phyloP scores from a whole-genome alignment of 495 filamentous ascomycete species.

The Aspergillus haitiensis region DNA sequence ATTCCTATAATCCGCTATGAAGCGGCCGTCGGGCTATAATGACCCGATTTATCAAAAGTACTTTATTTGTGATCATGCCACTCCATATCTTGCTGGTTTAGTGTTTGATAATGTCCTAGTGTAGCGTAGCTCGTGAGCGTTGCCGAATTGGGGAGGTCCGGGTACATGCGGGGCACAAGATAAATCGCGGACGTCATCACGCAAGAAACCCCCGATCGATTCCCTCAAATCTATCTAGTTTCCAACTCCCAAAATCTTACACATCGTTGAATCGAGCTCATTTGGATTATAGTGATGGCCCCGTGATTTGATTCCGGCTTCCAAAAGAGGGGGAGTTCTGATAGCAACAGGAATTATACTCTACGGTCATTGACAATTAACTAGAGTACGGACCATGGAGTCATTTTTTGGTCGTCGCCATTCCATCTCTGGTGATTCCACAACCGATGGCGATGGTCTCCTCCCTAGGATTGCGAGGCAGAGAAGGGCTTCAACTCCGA shows the following conservation, averaged over 20 bases:
- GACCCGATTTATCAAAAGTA: no score
- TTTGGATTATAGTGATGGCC: not conserved
- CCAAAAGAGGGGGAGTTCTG: not conserved
- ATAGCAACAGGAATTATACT: not conserved
- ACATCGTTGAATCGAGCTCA: no score
- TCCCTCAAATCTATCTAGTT: not conserved
- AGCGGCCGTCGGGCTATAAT: no score
- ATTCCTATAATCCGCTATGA: no score
- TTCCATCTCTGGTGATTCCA: constrained; percentile 16
- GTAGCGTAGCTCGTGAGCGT: not conserved
- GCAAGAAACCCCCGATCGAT: not conserved
- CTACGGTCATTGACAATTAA: not conserved
- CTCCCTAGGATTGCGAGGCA: not conserved
- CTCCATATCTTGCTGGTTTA: no score
- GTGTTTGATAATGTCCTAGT: no score
- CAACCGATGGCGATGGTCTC: constrained; percentile 11
- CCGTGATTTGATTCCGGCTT: not conserved
- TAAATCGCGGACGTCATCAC: constrained; percentile 10
- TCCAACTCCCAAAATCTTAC: not conserved
- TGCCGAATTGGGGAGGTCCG: not conserved
- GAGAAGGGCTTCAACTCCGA: constrained; percentile 20
- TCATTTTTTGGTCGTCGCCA: constrained; percentile 26
- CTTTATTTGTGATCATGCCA: no score
- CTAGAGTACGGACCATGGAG: constrained; percentile 8
- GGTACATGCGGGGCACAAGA: not conserved